Evolutionary conservation across 495 filamentous ascomycete genomes (phyloP), one percentile per base, ranked within the genome.

Genomic region (Penicillium pancosmium): DNA sequence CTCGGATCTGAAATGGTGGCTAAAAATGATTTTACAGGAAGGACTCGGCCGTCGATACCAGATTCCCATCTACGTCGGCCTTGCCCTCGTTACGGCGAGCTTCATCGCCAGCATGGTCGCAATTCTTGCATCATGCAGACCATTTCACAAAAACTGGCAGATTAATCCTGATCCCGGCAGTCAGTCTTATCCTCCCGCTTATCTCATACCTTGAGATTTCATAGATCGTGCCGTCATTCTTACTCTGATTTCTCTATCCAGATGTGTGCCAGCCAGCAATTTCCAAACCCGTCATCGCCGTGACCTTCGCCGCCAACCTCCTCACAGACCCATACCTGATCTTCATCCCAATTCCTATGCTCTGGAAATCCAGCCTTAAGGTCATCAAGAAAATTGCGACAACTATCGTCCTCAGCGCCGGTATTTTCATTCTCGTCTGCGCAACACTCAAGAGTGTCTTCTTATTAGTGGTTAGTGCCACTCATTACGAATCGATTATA

Each of bases 121-220:
- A 1, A 79, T 82, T 16, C 61, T 84, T 7, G 56, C 79, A 0
- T 64, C 74, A 16, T 86, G 84, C 55, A 57, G 56, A 13, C 82
- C 81, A 2, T 67, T 85, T 9, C 55, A 74, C 7, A 78, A 73
- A 53, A 74, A 82, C 56, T 85, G 82, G 82, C 82, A 85, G 60
- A 82, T 85, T 34, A 73, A 81, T 48, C 82, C 82, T 0, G 65
- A 84, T 21, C 82, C 82, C 13, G 82, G 81, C 38, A 77, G 81
- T 80, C 57, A 65, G 77, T 72, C 47, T 38, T 38, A 5, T 9
- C 36, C 36, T 12, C 36, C 27, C 27, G 27, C 27, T 31, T 9
- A 31, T 31, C 27, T 38, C 15, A 9, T 12, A 38, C 11, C 36
- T 38, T n/a, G 11, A 18, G n/a, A 44, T 9, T 44, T 16, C 40